Percentiles rank a stretch among this genome's conserved stretches.
Conservation (phyloP, 2,329 filamentous ascomycete species). For the Sporothrix dimorphospora region DNA sequence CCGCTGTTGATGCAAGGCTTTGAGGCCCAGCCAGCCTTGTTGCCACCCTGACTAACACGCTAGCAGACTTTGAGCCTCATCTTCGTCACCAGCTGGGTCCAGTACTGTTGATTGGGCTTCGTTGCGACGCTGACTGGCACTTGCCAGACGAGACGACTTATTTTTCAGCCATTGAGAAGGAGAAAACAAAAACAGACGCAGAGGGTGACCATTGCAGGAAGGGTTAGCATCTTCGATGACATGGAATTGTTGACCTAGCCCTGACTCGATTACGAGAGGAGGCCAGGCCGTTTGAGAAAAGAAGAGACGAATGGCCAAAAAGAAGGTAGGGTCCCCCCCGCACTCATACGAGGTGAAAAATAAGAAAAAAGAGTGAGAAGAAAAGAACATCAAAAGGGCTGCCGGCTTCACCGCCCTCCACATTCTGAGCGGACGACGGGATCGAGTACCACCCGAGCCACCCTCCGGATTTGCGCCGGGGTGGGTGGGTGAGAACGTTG, state of each 20-base stretch:
- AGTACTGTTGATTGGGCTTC: background rate
- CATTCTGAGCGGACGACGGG: background rate
- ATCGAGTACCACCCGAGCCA: background rate
- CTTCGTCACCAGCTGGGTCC: background rate
- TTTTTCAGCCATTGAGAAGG: background rate
- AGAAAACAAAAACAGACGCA: background rate
- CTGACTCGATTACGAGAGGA: background rate
- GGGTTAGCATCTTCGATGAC: background rate
- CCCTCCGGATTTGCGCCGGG: slow-evolving; percentile 12
- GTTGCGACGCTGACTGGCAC: background rate
- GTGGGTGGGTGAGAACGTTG: background rate
- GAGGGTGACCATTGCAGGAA: background rate
- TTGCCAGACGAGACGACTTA: background rate
- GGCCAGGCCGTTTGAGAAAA: background rate
- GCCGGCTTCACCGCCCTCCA: background rate
- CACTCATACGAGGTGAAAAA: background rate
- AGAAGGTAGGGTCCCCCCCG: background rate
- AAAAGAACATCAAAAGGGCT: background rate
- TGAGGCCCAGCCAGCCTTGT: background rate
- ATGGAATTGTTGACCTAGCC: background rate
- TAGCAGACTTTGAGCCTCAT: slow-evolving; percentile 6
- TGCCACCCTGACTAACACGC: slow-evolving; percentile 6
- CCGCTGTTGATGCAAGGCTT: background rate
- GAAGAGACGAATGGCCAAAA: background rate
- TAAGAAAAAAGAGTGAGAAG: background rate